phyloP scores from a whole-genome alignment of 225 moss, liverwort and hornwort genomes.

The Pseudoscleropodium purum region DNA sequence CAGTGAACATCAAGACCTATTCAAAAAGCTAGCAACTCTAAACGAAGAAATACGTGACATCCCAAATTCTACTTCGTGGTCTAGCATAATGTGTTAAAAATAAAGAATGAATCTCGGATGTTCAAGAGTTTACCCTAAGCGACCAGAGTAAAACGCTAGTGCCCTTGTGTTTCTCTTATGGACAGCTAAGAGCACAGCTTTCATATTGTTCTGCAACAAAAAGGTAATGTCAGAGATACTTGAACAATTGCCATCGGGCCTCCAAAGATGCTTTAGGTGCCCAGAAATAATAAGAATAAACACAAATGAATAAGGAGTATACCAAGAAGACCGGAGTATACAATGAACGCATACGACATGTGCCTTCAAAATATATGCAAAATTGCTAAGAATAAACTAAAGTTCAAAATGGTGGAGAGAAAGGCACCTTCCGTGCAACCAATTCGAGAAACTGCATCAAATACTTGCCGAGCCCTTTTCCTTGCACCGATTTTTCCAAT shows the following conservation, averaged over 20 bases:
- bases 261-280: not conserved
- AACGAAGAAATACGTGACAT: not conserved
- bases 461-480: constrained; percentile 85
- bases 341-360: not conserved
- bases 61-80: not conserved
- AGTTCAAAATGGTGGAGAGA: not conserved
- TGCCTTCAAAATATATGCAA: not conserved
- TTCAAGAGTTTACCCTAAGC: constrained; percentile 45
- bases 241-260: not conserved
- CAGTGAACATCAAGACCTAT: not conserved
- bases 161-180: constrained; percentile 85
- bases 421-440: constrained; percentile 78
- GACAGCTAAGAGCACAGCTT: constrained; percentile 76
- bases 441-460: constrained; percentile 92
- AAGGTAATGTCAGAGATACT: not conserved
- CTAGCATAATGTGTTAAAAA: not conserved
- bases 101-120: not conserved
- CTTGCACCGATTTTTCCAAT: constrained; percentile 77
- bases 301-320: not conserved
- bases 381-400: not conserved
- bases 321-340: not conserved
- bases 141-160: constrained; percentile 58
- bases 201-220: constrained; percentile 73
- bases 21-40: not conserved
- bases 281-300: not conserved